Percentiles rank a stretch among this genome's conserved stretches.
Evolutionary conservation across 805 yeast genomes (phyloP).

Genomic region (Torulaspora delbrueckii): DNA sequence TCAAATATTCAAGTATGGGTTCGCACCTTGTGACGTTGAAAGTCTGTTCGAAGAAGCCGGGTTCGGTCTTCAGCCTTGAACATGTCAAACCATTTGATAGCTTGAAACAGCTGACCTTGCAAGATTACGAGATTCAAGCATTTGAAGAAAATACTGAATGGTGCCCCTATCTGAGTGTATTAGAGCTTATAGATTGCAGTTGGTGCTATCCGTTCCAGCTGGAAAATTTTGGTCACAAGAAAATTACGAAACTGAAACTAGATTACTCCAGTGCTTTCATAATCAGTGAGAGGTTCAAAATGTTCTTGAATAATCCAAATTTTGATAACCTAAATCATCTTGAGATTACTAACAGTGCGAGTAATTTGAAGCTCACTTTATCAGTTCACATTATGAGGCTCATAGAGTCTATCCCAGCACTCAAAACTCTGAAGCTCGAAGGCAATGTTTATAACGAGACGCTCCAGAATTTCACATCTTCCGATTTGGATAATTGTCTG

Average conservation of each 20-base stretch:
- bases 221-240: conserved; percentile 27
- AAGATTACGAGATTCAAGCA: conserved; percentile 41
- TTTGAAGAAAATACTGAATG: conserved; percentile 34
- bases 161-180: conserved; percentile 22
- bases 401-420: conserved; percentile 32
- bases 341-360: conserved; percentile 31
- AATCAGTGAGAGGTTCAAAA: conserved; percentile 36
- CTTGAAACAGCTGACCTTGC: conserved; percentile 36
- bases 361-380: conserved; percentile 29
- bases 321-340: conserved; percentile 25
- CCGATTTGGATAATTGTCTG: conserved; percentile 28
- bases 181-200: conserved; percentile 43
- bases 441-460: conserved; percentile 37
- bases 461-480: conserved; percentile 26
- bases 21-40: conserved; percentile 17
- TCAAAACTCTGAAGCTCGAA: conserved; percentile 27
- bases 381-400: conserved; percentile 33
- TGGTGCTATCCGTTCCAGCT: conserved; percentile 56
- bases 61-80: conserved; percentile 39
- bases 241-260: conserved; percentile 25
- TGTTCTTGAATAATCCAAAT: conserved; percentile 29
- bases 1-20: conserved; percentile 30
- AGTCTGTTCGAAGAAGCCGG: conserved; percentile 19
- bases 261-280: conserved; percentile 34
- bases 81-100: conserved; percentile 40